These are phyloP conservation scores for Zygosaccharomyces pseudorouxii DNA, from an alignment of 805 yeast genomes.

Conservation along the genomic window DNA sequence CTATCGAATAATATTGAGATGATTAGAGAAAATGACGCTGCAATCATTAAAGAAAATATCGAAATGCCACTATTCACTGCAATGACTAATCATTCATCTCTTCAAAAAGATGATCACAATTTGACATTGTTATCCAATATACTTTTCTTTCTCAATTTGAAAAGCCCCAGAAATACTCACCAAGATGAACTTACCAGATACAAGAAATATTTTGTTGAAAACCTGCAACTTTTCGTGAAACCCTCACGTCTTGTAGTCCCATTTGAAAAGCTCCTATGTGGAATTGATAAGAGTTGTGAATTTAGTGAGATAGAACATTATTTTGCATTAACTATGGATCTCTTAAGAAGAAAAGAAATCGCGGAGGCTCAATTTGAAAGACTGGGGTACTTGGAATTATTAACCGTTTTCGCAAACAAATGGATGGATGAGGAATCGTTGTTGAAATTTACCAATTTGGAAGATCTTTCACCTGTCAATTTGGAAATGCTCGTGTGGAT, in stretches of 20 bases:
- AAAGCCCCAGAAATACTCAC: conserved; percentile 36
- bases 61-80: conserved; percentile 20
- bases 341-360: conserved; percentile 5
- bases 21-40: conserved; percentile 16
- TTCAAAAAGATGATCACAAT: conserved; percentile 26
- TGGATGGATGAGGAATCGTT: conserved; percentile 24
- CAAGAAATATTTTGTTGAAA: conserved; percentile 36
- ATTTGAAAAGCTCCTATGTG: conserved; percentile 46
- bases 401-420: conserved; percentile 29
- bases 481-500: conserved; percentile 67
- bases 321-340: conserved; percentile 8
- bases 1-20: conserved; percentile 23
- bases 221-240: conserved; percentile 13
- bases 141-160: conserved; percentile 35
- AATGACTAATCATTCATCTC: conserved; percentile 8
- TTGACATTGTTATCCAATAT: conserved; percentile 32
- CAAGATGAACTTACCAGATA: conserved; percentile 42
- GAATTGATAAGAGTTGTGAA: conserved; percentile 41
- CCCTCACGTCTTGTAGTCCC: conserved; percentile 37
- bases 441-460: conserved; percentile 13
- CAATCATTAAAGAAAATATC: conserved; percentile 17
- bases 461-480: conserved; percentile 20
- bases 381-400: conserved; percentile 28
- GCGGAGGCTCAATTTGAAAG: conserved; percentile 19
- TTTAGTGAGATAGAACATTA: conserved; percentile 21